Conservation (phyloP, 768 basidiomycete genomes). For the Punctularia strigosozonata region DNA sequence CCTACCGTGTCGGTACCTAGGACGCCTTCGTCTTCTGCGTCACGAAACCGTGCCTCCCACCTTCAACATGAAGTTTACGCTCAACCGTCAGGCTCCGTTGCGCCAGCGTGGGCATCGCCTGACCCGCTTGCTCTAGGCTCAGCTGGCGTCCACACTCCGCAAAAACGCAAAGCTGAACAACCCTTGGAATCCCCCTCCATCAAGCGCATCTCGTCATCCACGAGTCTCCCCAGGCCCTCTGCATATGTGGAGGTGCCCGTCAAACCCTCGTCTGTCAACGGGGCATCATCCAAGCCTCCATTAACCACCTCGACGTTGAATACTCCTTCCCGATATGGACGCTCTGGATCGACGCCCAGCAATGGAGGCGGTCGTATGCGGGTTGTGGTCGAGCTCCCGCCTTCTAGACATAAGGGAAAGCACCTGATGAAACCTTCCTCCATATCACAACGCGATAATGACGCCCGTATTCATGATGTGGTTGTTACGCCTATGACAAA, state of each 20-base stretch:
- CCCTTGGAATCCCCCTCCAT: slow-evolving; percentile 48
- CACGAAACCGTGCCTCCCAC: too few species aligned
- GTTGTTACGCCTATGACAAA: slow-evolving; percentile 17
- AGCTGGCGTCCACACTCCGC: slow-evolving; percentile 34
- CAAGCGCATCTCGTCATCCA: slow-evolving; percentile 39
- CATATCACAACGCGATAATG: slow-evolving; percentile 8
- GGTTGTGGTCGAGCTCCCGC: too few species aligned
- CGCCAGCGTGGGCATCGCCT: slow-evolving; percentile 22
- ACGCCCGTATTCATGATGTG: slow-evolving; percentile 16
- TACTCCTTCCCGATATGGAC: too few species aligned
- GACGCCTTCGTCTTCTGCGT: too few species aligned
- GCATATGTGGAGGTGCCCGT: slow-evolving; percentile 6
- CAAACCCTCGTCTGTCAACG: slow-evolving; percentile 6
- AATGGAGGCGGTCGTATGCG: too few species aligned
- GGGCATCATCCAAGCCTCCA: slow-evolving; percentile 11
- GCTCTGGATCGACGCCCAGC: too few species aligned
- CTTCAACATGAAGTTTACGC: too few species aligned
- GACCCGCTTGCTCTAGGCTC: slow-evolving; percentile 10
- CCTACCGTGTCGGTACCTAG: too few species aligned
- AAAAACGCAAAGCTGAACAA: slow-evolving; percentile 57
- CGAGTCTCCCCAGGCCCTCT: too few species aligned
- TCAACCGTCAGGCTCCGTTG: slow-evolving; percentile 42
- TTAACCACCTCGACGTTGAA: too few species aligned
- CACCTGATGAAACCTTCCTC: slow-evolving; percentile 11
- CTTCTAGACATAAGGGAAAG: too few species aligned